phyloP scores from a whole-genome alignment of 306 rosid species.

The Dalbergia cultrata region DNA sequence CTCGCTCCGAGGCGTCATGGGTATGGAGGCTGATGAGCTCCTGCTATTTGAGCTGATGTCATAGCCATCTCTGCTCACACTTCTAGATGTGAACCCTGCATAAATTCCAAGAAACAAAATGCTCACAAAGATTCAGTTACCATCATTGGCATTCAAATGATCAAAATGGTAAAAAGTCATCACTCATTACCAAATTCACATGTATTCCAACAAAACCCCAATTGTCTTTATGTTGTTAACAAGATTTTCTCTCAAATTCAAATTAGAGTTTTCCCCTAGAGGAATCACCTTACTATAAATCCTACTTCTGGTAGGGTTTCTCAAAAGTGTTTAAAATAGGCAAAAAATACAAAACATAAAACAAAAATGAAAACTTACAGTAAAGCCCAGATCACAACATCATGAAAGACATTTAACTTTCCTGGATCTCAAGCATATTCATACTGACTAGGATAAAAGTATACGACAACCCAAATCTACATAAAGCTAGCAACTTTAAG shows the following conservation, averaged over 20 bases:
- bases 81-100: conserved; percentile 65
- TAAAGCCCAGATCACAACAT: conserved; percentile 12
- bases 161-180: conserved; percentile 19
- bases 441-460: not conserved
- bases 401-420: conserved; percentile 25
- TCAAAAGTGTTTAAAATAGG: not conserved
- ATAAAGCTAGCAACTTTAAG: conserved; percentile 22
- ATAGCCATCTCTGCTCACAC: conserved; percentile 54
- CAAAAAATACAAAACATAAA: too few relatives aligned
- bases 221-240: not conserved
- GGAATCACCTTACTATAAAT: not conserved
- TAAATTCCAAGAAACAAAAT: conserved; percentile 12
- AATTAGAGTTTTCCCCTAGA: not conserved
- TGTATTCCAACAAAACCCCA: conserved; percentile 18
- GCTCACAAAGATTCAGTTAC: conserved; percentile 27
- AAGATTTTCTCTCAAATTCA: conserved; percentile 3
- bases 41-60: conserved; percentile 54
- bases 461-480: not conserved
- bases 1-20: conserved; percentile 70
- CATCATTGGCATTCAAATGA: conserved; percentile 11
- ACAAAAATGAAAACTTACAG: not conserved
- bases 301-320: not conserved
- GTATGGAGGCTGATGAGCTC: conserved; percentile 57
- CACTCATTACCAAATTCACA: conserved; percentile 18
- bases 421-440: conserved; percentile 38